These are phyloP conservation scores for Datura wrightii DNA, from an alignment of 257 asterid species.

Conservation along the genomic window DNA sequence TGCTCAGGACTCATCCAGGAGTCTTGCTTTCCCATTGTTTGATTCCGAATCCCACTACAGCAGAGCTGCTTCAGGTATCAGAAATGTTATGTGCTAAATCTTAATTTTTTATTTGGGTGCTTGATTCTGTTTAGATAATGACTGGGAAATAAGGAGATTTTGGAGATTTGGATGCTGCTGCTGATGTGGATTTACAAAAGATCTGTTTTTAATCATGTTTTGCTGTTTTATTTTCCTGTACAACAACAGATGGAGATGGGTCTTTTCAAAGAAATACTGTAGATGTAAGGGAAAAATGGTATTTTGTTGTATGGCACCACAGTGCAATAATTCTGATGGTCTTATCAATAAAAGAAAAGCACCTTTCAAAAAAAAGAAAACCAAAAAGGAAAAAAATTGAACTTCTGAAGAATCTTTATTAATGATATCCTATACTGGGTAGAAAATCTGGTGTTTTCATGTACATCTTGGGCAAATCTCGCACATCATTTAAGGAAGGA, in stretches of 20 bases:
- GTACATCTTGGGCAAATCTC: not conserved
- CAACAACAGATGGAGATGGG: not conserved
- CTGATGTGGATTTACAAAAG: slow-evolving; percentile 27
- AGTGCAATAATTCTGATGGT: not conserved
- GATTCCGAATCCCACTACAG: slow-evolving; percentile 33
- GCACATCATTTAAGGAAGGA: not conserved
- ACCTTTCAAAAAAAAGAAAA: not conserved
- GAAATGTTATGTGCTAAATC: not conserved
- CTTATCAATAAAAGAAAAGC: slow-evolving; percentile 40
- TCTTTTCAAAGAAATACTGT: slow-evolving; percentile 35
- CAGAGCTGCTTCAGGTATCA: slow-evolving; percentile 41
- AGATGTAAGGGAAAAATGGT: not conserved
- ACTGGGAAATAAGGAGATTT: slow-evolving; percentile 9
- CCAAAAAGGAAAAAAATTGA: not conserved
- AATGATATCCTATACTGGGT: not conserved
- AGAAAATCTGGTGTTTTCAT: not conserved
- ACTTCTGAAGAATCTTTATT: slow-evolving; percentile 6
- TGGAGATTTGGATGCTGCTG: slow-evolving; percentile 33
- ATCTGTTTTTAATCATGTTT: slow-evolving; percentile 29
- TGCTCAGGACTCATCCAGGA: slow-evolving; percentile 31
- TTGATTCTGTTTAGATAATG: not conserved
- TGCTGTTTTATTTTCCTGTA: slow-evolving; percentile 29
- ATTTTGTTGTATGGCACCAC: not conserved
- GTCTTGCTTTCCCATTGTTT: slow-evolving; percentile 43
- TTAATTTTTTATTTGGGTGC: not conserved